Conservation (phyloP, 805 yeast genomes). For the Cyberlindnera mrakii region DNA sequence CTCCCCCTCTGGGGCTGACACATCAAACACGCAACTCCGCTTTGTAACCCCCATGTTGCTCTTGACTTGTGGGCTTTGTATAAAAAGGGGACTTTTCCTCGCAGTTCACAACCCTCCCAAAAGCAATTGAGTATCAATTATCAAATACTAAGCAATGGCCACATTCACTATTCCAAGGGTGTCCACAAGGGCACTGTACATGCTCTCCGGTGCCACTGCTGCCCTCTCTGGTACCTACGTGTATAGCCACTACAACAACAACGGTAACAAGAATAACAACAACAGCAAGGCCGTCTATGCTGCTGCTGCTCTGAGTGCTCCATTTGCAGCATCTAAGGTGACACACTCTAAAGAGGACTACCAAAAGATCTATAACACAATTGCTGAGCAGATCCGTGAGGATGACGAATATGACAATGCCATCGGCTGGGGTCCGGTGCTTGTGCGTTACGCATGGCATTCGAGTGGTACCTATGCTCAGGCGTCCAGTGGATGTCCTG, state of each 20-base stretch:
- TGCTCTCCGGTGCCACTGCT: constrained; percentile 27
- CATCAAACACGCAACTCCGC: no score
- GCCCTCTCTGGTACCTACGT: constrained; percentile 26
- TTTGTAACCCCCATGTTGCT: no score
- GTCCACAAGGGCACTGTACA: constrained; percentile 12
- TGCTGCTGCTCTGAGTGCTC: constrained; percentile 12
- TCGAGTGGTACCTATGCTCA: constrained; percentile 75
- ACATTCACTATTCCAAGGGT: constrained; percentile 2
- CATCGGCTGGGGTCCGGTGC: constrained; percentile 68
- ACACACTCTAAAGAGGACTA: constrained; percentile 42
- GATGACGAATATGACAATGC: constrained; percentile 56
- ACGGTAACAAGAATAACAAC: constrained; percentile 14
- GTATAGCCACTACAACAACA: constrained; percentile 15
- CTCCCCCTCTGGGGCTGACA: no score
- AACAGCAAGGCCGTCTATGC: constrained; percentile 21
- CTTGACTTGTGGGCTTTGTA: no score
- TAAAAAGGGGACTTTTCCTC: no score
- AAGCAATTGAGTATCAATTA: background rate
- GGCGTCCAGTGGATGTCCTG: constrained; percentile 32
- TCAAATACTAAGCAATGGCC: background rate
- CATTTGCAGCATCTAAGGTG: constrained; percentile 14
- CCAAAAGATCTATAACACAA: constrained; percentile 65
- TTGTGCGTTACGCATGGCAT: constrained; percentile 84
- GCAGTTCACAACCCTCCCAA: no score
- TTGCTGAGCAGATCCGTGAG: constrained; percentile 55